Percentiles rank a stretch among this genome's conserved stretches.
phyloP scores from a whole-genome alignment of 75 land plant species.

The Chamaecyparis obtusa region DNA sequence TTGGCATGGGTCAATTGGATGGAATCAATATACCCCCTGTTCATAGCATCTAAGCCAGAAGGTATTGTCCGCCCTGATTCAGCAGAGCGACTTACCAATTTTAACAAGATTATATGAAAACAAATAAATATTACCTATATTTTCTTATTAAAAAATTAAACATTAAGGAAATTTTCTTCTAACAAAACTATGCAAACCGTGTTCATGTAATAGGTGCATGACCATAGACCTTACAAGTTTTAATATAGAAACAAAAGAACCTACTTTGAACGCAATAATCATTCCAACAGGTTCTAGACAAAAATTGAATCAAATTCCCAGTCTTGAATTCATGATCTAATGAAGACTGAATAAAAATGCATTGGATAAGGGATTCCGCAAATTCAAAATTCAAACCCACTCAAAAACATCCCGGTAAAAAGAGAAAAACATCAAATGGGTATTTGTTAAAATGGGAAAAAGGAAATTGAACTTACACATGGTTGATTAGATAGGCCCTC shows the following conservation, averaged over 20 bases:
- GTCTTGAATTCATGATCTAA: background rate
- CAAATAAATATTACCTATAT: background rate
- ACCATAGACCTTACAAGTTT: background rate
- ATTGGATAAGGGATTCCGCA: background rate
- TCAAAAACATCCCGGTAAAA: background rate
- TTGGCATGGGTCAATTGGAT: background rate
- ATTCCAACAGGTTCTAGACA: background rate
- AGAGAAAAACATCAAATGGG: background rate
- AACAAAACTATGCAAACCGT: background rate
- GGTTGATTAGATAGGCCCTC: constrained; percentile 57
- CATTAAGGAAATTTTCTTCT: background rate
- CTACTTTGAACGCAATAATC: background rate
- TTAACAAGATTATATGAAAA: no score
- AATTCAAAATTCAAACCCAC: background rate
- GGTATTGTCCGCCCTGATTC: background rate
- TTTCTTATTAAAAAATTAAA: background rate
- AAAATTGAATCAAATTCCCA: background rate
- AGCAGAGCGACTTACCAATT: background rate
- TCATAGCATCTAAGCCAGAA: background rate
- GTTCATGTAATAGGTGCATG: background rate
- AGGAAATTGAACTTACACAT: constrained; percentile 34
- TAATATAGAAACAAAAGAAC: background rate
- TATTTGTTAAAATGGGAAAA: background rate
- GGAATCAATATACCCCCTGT: background rate
- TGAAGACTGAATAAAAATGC: background rate